Evolutionary conservation across 345 rosid species (phyloP), one percentile per base, ranked within the genome.

Genomic region (Arabis alpina): DNA sequence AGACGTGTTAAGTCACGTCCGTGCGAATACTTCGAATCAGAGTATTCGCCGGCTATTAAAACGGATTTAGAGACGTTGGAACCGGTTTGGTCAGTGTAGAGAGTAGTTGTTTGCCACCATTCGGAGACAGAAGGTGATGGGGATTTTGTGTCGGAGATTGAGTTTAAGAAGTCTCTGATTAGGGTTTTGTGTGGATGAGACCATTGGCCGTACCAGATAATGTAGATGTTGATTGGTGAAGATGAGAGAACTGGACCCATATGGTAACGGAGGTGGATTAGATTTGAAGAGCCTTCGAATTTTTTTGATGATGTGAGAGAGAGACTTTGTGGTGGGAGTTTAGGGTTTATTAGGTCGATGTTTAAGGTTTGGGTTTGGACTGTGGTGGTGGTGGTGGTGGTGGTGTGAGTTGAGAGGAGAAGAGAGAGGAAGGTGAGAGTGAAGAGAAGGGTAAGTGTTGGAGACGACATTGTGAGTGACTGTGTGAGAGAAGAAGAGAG

Each of bases 171-270:
- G 68, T 87, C 95, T 48, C 83, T 81, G 71, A 94, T 91, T 52
- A 91, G 80, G 48, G 80, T 76, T 30, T 94, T 88, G 8, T 91
- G 96, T 10, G 86, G 32, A 0, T 24, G 47, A 0, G 85, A 10
- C 99, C 99, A 94, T 0, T 55, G 78, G 24, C 99, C 99, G 83
- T 94, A 94, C 99, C 99, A 94, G 54, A 94, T 83, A 45, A 91
- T 79, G 76, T 91, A 87, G 68, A 94, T 80, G 79, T 89, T 94
- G 51, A 94, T 89, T 2, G 96, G 97, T 0, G 90, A 54, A 8
- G 95, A 86, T 6, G 99, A 86, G 52, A 94, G 95, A 3, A 94
- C 99, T 0, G 99, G 99, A 12, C 99, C 99, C 99, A 94, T 94
- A 56, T 94, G 99, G 87, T 94, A 94, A 0, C 91, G 90, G 74